Percentiles rank a stretch among this genome's conserved stretches.
Conservation (phyloP, 768 basidiomycete genomes). For the Trametes coccinea region DNA sequence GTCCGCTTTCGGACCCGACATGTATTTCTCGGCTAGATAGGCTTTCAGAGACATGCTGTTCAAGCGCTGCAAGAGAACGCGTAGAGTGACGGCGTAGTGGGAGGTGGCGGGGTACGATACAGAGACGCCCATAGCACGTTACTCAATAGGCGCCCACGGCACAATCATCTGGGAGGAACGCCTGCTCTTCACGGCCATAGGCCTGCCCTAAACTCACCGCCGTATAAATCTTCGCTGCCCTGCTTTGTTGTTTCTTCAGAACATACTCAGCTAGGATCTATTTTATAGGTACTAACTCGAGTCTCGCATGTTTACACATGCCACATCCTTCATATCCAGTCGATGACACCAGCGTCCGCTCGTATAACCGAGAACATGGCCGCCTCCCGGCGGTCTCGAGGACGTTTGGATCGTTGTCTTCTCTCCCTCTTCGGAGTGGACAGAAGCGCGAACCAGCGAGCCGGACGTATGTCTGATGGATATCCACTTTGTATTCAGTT, state of each 20-base stretch:
- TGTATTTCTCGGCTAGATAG: conserved; percentile 90
- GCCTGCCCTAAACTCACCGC: conserved; percentile 20
- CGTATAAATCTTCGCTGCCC: not conserved
- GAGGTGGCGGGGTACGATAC: not conserved
- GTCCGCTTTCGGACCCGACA: conserved; percentile 96
- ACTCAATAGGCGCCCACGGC: too few relatives aligned
- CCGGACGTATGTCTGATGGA: conserved; percentile 21
- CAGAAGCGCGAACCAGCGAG: conserved; percentile 16
- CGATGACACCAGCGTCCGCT: conserved; percentile 65
- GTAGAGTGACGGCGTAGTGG: not conserved
- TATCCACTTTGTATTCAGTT: not conserved
- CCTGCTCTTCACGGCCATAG: not conserved
- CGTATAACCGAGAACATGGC: conserved; percentile 68
- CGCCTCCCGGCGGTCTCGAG: conserved; percentile 46
- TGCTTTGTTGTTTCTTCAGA: conserved; percentile 43
- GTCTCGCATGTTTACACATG: conserved; percentile 79
- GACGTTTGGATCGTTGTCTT: conserved; percentile 52
- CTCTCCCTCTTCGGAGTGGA: conserved; percentile 9
- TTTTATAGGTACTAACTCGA: conserved; percentile 76
- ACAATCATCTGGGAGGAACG: not conserved
- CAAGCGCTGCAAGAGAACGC: not conserved
- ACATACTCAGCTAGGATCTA: conserved; percentile 81
- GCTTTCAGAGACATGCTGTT: conserved; percentile 54
- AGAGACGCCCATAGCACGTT: too few relatives aligned
- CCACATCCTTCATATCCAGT: conserved; percentile 68